A percentile compares a stretch with the other conserved stretches of the same genome.
These are phyloP conservation scores for Plantago ovata DNA, from an alignment of 257 asterid species.

Conservation along the genomic window DNA sequence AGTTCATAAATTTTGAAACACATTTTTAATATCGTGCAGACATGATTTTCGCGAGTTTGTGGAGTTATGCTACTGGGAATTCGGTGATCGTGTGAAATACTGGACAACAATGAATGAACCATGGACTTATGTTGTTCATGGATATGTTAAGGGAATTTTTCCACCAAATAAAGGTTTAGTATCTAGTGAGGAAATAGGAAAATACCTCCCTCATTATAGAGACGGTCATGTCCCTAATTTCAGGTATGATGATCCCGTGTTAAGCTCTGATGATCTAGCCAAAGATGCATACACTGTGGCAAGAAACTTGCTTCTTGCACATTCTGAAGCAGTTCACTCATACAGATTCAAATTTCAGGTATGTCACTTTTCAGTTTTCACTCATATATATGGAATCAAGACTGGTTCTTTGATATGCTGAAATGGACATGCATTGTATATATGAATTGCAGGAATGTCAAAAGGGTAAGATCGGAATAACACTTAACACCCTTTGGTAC, in stretches of 20 bases:
- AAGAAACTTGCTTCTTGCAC: slow-evolving; percentile 43
- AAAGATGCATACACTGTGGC: slow-evolving; percentile 48
- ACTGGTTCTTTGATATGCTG: background rate
- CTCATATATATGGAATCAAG: background rate
- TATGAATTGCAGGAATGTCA: slow-evolving; percentile 29
- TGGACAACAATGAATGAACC: slow-evolving; percentile 41
- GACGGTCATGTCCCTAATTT: slow-evolving; percentile 18
- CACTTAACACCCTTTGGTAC: slow-evolving; percentile 41
- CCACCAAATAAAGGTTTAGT: slow-evolving; percentile 28
- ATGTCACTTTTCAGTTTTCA: background rate
- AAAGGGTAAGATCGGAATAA: slow-evolving; percentile 50
- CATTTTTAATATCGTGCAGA: slow-evolving; percentile 11
- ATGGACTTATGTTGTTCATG: slow-evolving; percentile 29
- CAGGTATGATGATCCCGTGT: background rate
- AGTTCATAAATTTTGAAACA: too few species aligned
- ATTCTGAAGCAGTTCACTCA: slow-evolving; percentile 35
- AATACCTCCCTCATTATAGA: slow-evolving; percentile 22
- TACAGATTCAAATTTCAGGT: slow-evolving; percentile 40
- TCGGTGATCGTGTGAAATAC: slow-evolving; percentile 34
- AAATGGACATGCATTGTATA: background rate
- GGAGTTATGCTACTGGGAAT: slow-evolving; percentile 35
- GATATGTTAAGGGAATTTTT: slow-evolving; percentile 27
- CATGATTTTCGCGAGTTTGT: slow-evolving; percentile 30
- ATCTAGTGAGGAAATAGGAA: slow-evolving; percentile 12
- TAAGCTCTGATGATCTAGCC: slow-evolving; percentile 21